A percentile compares a stretch with the other conserved stretches of the same genome.
These are phyloP conservation scores for Silene conica DNA, from an alignment of 148 eudicot genomes.

Conservation along the genomic window DNA sequence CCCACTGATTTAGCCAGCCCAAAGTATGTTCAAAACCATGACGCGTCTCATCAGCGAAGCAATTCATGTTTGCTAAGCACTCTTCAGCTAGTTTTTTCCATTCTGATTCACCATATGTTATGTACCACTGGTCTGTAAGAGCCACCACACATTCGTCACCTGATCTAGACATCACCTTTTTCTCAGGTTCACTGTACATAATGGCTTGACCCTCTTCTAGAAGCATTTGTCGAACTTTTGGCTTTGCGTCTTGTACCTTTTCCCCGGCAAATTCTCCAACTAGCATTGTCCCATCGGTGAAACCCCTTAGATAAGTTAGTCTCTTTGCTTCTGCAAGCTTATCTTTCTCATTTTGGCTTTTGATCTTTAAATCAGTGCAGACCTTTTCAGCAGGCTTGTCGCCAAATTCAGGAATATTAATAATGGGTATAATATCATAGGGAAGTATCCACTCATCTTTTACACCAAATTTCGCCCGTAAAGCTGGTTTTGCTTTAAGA, in stretches of 20 bases:
- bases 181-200: slow-evolving; percentile 91
- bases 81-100: slow-evolving; percentile 71
- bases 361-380: slow-evolving; percentile 76
- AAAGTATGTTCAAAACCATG: slow-evolving; percentile 94
- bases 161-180: slow-evolving; percentile 85
- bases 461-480: slow-evolving; percentile 67
- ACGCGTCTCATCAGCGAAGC: slow-evolving; percentile 71
- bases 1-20: slow-evolving; percentile 95
- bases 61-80: slow-evolving; percentile 73
- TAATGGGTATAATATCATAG: slow-evolving; percentile 77
- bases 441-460: slow-evolving; percentile 87
- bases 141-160: slow-evolving; percentile 98
- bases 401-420: slow-evolving; percentile 79
- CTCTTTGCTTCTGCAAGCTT: slow-evolving; percentile 91
- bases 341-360: slow-evolving; percentile 84
- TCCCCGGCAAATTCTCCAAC: slow-evolving; percentile 65
- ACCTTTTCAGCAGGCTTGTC: slow-evolving; percentile 88
- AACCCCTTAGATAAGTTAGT: slow-evolving; percentile 74
- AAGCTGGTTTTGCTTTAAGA: slow-evolving; percentile 76
- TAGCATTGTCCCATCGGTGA: slow-evolving; percentile 80
- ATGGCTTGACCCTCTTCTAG: slow-evolving; percentile 67
- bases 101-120: slow-evolving; percentile 71
- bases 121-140: slow-evolving; percentile 92
- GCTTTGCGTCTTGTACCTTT: slow-evolving; percentile 82
- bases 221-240: slow-evolving; percentile 57